A percentile compares a stretch with the other conserved stretches of the same genome.
phyloP scores from a whole-genome alignment of 2,329 filamentous ascomycete genomes.

The Sporothrix variecibatus region DNA sequence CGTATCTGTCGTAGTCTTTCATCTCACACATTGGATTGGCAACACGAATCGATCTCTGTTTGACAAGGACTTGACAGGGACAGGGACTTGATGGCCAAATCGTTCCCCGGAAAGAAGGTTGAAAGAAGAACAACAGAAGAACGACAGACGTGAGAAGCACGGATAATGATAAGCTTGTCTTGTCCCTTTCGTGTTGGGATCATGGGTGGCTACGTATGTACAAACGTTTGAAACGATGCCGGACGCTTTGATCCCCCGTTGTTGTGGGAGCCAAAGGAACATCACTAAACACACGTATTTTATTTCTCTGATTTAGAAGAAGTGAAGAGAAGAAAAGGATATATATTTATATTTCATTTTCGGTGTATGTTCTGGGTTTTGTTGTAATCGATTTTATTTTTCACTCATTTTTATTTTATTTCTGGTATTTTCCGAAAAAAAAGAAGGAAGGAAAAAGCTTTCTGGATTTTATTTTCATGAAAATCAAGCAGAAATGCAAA shows the following conservation, averaged over 20 bases:
- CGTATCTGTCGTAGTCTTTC: not conserved
- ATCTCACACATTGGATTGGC: not conserved
- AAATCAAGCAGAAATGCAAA: not conserved
- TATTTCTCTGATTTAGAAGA: not conserved
- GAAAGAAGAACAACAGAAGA: not conserved
- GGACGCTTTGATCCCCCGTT: conserved; percentile 4
- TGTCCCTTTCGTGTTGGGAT: not conserved
- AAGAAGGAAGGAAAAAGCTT: not conserved
- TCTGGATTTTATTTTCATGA: not conserved
- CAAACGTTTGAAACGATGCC: not conserved
- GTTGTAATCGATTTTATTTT: not conserved
- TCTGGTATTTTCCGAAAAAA: no score
- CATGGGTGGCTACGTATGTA: not conserved
- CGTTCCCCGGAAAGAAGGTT: not conserved
- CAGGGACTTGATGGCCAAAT: not conserved
- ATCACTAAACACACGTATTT: no score
- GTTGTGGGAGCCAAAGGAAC: no score
- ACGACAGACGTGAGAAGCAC: not conserved
- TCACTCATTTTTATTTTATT: not conserved
- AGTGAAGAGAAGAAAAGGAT: no score
- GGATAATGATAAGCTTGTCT: not conserved
- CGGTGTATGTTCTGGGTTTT: no score
- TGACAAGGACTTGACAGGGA: not conserved
- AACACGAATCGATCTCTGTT: not conserved
- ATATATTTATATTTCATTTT: no score